Conservation (phyloP, 352 stramenopile species). For the Pythium chondricola region DNA sequence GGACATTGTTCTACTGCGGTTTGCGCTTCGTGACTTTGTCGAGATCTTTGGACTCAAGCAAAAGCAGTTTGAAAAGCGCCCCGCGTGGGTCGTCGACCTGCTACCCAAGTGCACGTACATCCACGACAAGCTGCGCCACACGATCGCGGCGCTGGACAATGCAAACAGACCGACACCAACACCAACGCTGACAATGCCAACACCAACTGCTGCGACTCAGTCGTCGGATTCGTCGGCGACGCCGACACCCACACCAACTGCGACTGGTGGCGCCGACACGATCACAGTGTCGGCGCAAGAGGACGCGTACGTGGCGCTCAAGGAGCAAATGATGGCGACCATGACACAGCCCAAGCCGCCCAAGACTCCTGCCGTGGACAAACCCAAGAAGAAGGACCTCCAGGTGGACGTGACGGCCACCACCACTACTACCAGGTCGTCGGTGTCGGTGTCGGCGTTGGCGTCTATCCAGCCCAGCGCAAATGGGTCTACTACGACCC, state of each 20-base stretch:
- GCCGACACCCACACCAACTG: background rate
- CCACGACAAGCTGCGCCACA: slow-evolving; percentile 43
- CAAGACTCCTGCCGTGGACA: slow-evolving; percentile 7
- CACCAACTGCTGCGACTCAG: background rate
- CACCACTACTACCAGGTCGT: background rate
- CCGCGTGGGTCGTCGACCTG: slow-evolving; percentile 44
- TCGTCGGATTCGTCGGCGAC: background rate
- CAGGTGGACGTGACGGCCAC: slow-evolving; percentile 8
- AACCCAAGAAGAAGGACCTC: slow-evolving; percentile 16
- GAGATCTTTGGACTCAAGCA: slow-evolving; percentile 23
- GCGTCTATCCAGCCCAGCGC: background rate
- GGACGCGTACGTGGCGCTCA: slow-evolving; percentile 55
- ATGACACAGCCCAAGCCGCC: slow-evolving; percentile 28
- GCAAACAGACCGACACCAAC: background rate
- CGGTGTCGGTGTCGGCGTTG: background rate
- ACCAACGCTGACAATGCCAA: background rate
- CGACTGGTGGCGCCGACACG: background rate
- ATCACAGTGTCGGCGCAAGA: slow-evolving; percentile 31
- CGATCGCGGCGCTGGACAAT: slow-evolving; percentile 24
- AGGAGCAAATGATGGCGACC: slow-evolving; percentile 47
- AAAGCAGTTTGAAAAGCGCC: slow-evolving; percentile 25
- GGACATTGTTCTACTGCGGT: slow-evolving; percentile 38
- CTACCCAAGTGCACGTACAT: slow-evolving; percentile 55
- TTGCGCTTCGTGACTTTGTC: slow-evolving; percentile 56
- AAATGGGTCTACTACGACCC: background rate